A percentile compares a stretch with the other conserved stretches of the same genome.
Evolutionary conservation across 306 rosid species (phyloP).

Genomic region (Corylus heterophylla): DNA sequence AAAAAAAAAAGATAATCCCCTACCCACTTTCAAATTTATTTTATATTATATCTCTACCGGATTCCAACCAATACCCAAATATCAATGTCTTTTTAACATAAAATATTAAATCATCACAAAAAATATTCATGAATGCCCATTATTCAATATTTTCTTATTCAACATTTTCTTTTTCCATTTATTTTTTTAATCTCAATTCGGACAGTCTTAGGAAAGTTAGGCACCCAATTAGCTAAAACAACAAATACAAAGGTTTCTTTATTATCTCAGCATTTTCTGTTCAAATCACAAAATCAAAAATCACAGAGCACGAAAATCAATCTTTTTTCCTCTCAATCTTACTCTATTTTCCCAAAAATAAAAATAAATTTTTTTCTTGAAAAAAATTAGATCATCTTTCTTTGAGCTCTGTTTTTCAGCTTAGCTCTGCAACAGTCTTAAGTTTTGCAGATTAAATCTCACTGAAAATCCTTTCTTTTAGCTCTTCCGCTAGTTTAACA

Average conservation of each 20-base stretch:
- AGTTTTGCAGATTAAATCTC: slow-evolving; percentile 25
- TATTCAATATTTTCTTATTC: slow-evolving; percentile 37
- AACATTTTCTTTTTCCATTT: slow-evolving; percentile 38
- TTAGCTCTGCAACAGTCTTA: slow-evolving; percentile 23
- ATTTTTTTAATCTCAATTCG: slow-evolving; percentile 65
- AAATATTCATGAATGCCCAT: slow-evolving; percentile 40
- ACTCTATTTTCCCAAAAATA: slow-evolving; percentile 19
- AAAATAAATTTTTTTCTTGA: slow-evolving; percentile 17
- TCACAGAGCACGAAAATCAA: slow-evolving; percentile 37
- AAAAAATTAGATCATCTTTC: slow-evolving; percentile 33
- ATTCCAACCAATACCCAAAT: slow-evolving; percentile 70
- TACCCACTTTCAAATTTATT: slow-evolving; percentile 61
- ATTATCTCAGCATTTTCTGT: slow-evolving; percentile 59
- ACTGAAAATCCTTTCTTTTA: slow-evolving; percentile 15
- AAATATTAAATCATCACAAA: slow-evolving; percentile 34
- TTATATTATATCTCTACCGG: slow-evolving; percentile 56
- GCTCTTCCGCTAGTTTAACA: slow-evolving; percentile 34
- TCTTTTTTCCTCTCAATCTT: slow-evolving; percentile 35
- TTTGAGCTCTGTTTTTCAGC: slow-evolving; percentile 29
- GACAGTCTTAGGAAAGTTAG: slow-evolving; percentile 66
- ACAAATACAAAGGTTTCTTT: slow-evolving; percentile 53
- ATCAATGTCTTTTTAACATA: slow-evolving; percentile 39
- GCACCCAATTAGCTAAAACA: slow-evolving; percentile 66
- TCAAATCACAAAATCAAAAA: slow-evolving; percentile 45
- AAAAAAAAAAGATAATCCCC: slow-evolving; percentile 47